phyloP scores from a whole-genome alignment of 1,139 yeast species.

The Geotrichum aggregatum region DNA sequence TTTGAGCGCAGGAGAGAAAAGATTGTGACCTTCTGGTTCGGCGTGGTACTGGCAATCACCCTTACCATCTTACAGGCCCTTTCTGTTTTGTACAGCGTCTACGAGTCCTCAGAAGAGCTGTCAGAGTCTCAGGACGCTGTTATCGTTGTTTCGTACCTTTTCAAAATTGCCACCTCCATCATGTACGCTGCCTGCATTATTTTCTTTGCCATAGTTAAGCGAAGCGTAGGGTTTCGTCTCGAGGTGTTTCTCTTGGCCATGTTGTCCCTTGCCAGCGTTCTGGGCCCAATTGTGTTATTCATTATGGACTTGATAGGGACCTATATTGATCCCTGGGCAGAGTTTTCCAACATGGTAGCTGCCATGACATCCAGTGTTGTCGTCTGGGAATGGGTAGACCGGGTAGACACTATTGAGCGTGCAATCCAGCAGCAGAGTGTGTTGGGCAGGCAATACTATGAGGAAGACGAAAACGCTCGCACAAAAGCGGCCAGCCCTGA shows the following conservation, averaged over 20 bases:
- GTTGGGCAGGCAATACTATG: conserved; percentile 73
- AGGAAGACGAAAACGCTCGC: conserved; percentile 40
- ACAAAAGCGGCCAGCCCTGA: background rate
- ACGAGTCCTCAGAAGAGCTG: background rate
- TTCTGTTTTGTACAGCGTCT: conserved; percentile 7
- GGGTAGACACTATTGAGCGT: conserved; percentile 56
- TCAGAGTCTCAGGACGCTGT: conserved; percentile 34
- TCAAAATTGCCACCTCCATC: conserved; percentile 67
- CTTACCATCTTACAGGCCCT: conserved; percentile 13
- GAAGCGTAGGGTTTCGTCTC: conserved; percentile 51
- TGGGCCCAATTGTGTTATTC: conserved; percentile 68
- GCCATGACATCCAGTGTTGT: conserved; percentile 46
- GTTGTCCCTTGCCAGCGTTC: conserved; percentile 55
- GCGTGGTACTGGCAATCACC: conserved; percentile 9
- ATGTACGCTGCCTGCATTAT: conserved; percentile 64
- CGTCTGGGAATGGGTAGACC: conserved; percentile 87
- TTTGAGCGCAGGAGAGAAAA: conserved; percentile 17
- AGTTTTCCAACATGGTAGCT: conserved; percentile 63
- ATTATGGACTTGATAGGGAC: conserved; percentile 56
- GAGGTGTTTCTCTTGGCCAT: conserved; percentile 50
- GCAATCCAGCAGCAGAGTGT: conserved; percentile 67
- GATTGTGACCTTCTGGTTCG: conserved; percentile 17
- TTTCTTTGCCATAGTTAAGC: conserved; percentile 53
- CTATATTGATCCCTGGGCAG: conserved; percentile 69
- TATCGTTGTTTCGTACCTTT: conserved; percentile 64